A percentile compares a stretch with the other conserved stretches of the same genome.
Evolutionary conservation across 169 alveolate species (phyloP).

Genomic region (Cystoisospora suis): DNA sequence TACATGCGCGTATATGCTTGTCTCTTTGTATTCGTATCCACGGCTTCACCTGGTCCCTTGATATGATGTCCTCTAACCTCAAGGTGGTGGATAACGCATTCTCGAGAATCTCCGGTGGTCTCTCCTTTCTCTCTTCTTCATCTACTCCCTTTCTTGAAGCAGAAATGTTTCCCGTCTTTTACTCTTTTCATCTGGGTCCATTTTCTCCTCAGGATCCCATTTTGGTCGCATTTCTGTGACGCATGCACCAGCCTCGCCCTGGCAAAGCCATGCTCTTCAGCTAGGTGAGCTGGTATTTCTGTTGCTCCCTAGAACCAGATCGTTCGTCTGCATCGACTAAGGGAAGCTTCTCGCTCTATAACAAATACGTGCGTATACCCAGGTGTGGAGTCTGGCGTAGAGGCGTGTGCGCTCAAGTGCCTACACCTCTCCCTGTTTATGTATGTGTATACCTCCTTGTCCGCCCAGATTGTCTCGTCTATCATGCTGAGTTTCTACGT

Average conservation of each 20-base stretch:
- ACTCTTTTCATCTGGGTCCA: background rate
- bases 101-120: too few species aligned
- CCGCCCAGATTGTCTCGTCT: background rate
- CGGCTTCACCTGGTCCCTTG: too few species aligned
- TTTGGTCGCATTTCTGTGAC: background rate
- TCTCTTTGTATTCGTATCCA: too few species aligned
- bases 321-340: too few species aligned
- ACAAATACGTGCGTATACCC: too few species aligned
- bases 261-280: background rate
- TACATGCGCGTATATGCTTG: too few species aligned
- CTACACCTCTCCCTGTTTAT: background rate
- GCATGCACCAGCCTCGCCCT: slow-evolving; percentile 32
- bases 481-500: background rate
- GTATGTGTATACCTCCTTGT: background rate
- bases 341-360: too few species aligned
- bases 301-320: background rate
- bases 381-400: too few species aligned
- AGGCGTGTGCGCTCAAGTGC: background rate
- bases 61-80: too few species aligned
- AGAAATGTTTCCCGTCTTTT: background rate
- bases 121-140: background rate
- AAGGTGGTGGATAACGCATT: too few species aligned
- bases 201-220: slow-evolving; percentile 21
- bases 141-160: background rate
- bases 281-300: background rate